These are phyloP conservation scores for Bathelium albidoporum DNA, from an alignment of 495 filamentous ascomycete species.

Conservation along the genomic window DNA sequence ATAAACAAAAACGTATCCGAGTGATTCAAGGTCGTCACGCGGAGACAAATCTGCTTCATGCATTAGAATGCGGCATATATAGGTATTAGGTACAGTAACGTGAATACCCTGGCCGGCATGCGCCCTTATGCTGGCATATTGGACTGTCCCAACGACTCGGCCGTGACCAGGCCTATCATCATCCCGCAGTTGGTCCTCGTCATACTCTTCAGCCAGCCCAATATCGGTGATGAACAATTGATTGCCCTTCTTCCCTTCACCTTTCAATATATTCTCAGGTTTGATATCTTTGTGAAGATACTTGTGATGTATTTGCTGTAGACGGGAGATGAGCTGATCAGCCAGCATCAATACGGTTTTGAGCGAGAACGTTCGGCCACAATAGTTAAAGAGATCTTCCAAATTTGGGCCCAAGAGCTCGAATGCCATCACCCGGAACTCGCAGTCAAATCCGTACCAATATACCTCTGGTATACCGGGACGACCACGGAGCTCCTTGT, in stretches of 20 bases:
- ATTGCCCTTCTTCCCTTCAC: slow-evolving; percentile 23
- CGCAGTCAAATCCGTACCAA: slow-evolving; percentile 14
- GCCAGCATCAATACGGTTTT: slow-evolving; percentile 18
- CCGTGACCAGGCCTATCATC: background rate
- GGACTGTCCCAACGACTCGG: slow-evolving; percentile 12
- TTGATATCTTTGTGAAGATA: slow-evolving; percentile 32
- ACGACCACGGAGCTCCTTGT: slow-evolving; percentile 6
- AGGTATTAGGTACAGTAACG: background rate
- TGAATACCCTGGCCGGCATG: slow-evolving; percentile 26
- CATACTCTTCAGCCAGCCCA: slow-evolving; percentile 6
- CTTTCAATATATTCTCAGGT: slow-evolving; percentile 30
- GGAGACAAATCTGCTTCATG: slow-evolving; percentile 26
- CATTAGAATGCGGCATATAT: background rate
- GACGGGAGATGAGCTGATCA: slow-evolving; percentile 18
- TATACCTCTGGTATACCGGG: slow-evolving; percentile 13
- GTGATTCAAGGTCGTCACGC: slow-evolving; percentile 32
- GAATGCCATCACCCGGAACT: slow-evolving; percentile 16
- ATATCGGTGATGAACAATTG: slow-evolving; percentile 21
- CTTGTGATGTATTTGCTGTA: slow-evolving; percentile 30
- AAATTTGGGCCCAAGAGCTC: slow-evolving; percentile 16
- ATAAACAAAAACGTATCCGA: slow-evolving; percentile 35
- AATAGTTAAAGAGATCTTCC: slow-evolving; percentile 18
- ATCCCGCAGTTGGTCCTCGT: background rate
- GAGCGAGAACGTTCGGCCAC: slow-evolving; percentile 13
- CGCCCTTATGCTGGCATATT: slow-evolving; percentile 28